phyloP scores from a whole-genome alignment of 208 protist species.

The Trypanosoma scelopori region DNA sequence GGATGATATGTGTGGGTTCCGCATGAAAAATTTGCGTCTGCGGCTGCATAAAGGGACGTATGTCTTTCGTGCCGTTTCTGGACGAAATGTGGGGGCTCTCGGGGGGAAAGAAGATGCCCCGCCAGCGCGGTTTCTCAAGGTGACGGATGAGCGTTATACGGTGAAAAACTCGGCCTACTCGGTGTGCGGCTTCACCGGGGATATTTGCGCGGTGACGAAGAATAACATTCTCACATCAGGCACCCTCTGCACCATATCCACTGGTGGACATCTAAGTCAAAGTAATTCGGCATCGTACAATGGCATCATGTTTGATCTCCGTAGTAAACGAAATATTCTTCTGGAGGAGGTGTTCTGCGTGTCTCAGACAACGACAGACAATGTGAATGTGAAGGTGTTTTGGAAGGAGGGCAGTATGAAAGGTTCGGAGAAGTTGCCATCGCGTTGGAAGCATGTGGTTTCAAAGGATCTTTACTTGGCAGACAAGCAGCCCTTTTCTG shows the following conservation, averaged over 20 bases:
- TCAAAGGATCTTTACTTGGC: slow-evolving; percentile 62
- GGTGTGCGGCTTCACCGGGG: slow-evolving; percentile 19
- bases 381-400: slow-evolving; percentile 80
- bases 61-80: slow-evolving; percentile 22
- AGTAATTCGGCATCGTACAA: slow-evolving; percentile 86
- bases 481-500: slow-evolving; percentile 80
- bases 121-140: slow-evolving; percentile 17
- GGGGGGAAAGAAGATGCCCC: not conserved
- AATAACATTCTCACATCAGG: slow-evolving; percentile 16
- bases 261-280: slow-evolving; percentile 68
- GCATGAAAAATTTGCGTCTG: slow-evolving; percentile 12
- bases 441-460: slow-evolving; percentile 71
- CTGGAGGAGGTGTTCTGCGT: slow-evolving; percentile 90
- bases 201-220: slow-evolving; percentile 12
- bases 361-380: slow-evolving; percentile 73
- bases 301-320: slow-evolving; percentile 92
- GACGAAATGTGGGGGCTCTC: not conserved
- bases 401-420: slow-evolving; percentile 90
- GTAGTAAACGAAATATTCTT: slow-evolving; percentile 74
- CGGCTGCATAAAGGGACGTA: slow-evolving; percentile 21
- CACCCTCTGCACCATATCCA: slow-evolving; percentile 67
- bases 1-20: slow-evolving; percentile 4
- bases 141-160: not conserved
- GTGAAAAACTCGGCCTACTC: slow-evolving; percentile 22
- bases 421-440: slow-evolving; percentile 58